These are phyloP conservation scores for Podospora tetraspora DNA, from an alignment of 495 filamentous ascomycete genomes.

Conservation along the genomic window DNA sequence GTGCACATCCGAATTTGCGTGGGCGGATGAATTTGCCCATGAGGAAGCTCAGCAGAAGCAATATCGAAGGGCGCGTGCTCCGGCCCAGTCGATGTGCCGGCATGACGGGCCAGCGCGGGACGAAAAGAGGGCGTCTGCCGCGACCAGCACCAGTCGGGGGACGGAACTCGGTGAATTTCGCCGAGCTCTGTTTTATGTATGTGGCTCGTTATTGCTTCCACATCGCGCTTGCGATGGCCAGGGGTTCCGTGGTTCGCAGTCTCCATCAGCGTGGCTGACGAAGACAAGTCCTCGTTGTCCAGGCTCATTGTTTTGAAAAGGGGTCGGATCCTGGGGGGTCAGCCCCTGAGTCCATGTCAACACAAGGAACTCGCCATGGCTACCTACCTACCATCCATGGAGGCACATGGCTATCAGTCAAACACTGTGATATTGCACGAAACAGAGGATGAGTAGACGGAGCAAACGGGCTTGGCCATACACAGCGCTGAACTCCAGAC, in stretches of 20 bases:
- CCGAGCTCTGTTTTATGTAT: not conserved
- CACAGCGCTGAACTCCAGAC: not conserved
- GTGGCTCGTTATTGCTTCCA: not conserved
- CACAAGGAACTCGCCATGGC: not conserved
- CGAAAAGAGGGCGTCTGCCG: not conserved
- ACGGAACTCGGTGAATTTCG: not conserved
- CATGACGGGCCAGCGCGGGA: constrained; percentile 3
- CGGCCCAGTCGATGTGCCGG: constrained; percentile 10
- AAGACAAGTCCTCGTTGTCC: not conserved
- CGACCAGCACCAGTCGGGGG: not conserved
- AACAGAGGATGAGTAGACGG: not conserved
- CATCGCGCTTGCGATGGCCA: not conserved
- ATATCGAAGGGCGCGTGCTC: constrained; percentile 2
- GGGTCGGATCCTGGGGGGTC: not conserved
- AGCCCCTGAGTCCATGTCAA: not conserved
- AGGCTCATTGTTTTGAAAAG: not conserved
- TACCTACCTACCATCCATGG: not conserved
- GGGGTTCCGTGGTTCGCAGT: not conserved
- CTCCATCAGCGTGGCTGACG: not conserved
- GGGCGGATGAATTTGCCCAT: not conserved
- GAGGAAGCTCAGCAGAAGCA: constrained; percentile 2
- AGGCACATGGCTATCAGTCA: not conserved
- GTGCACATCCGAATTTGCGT: constrained; percentile 10
- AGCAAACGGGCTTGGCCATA: not conserved
- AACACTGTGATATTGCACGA: not conserved